Conservation (phyloP, 352 stramenopile species). For the Globisporangium sylvaticum region DNA sequence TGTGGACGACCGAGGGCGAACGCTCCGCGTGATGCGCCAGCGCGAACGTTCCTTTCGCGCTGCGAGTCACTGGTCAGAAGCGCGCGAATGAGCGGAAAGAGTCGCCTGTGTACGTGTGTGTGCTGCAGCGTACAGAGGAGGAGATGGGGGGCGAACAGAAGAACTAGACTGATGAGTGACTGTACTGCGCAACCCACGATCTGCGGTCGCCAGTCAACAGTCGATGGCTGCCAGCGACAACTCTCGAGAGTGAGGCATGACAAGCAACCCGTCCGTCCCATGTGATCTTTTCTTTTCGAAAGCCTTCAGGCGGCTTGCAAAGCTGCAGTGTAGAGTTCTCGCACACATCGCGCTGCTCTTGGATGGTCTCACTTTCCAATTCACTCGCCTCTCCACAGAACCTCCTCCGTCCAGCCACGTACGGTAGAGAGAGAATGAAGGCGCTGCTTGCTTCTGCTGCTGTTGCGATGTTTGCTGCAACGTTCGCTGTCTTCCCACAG, state of each 20-base stretch:
- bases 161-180: too few species aligned
- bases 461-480: background rate
- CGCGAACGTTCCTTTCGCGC: background rate
- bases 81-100: background rate
- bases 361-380: background rate
- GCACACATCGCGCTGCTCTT: too few species aligned
- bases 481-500: background rate
- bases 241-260: background rate
- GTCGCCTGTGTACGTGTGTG: background rate
- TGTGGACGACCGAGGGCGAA: background rate
- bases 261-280: background rate
- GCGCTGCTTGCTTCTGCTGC: background rate
- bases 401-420: background rate
- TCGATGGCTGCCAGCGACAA: too few species aligned
- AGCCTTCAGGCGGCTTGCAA: too few species aligned
- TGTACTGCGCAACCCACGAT: too few species aligned
- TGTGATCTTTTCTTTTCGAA: background rate
- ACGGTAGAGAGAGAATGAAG: background rate
- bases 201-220: too few species aligned
- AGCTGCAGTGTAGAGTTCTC: too few species aligned
- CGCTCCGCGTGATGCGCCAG: background rate
- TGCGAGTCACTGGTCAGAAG: background rate
- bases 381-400: background rate
- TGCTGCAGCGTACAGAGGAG: background rate
- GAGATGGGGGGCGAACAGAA: background rate